These are phyloP conservation scores for Claviceps arundinis DNA, from an alignment of 2,329 filamentous ascomycete genomes.

Conservation along the genomic window DNA sequence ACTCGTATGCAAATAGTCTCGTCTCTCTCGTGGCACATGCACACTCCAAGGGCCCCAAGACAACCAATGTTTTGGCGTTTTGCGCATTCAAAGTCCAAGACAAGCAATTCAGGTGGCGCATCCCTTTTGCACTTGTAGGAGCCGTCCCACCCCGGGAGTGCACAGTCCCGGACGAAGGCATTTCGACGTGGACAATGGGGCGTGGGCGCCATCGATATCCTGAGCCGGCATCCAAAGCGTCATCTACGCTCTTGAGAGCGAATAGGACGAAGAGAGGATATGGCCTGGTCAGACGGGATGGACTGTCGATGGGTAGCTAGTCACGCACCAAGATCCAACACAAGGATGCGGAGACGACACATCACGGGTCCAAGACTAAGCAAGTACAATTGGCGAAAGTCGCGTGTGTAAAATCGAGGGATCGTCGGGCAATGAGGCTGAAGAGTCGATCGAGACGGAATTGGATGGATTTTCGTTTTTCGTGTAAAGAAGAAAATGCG, in stretches of 20 bases:
- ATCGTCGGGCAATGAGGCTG: not conserved
- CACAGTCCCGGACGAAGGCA: not conserved
- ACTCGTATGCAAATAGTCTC: not conserved
- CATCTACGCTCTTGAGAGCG: no score
- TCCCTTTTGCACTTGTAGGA: not conserved
- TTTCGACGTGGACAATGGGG: not conserved
- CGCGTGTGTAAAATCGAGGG: not conserved
- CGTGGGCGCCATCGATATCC: no score
- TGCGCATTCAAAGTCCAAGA: not conserved
- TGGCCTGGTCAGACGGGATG: no score
- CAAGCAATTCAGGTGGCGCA: not conserved
- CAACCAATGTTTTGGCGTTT: not conserved
- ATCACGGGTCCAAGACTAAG: not conserved
- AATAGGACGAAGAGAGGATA: no score
- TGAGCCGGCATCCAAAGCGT: no score
- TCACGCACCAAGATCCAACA: no score
- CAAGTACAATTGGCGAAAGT: not conserved
- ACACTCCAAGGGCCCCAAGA: not conserved
- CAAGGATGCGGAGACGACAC: not conserved
- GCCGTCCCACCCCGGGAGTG: not conserved
- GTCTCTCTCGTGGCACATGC: not conserved
- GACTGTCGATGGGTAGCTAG: no score
- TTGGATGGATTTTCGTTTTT: not conserved
- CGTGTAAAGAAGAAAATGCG: not conserved
- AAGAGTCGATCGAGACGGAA: not conserved